Evolutionary conservation across 2,329 filamentous ascomycete genomes (phyloP).

Genomic region (Sclerotinia borealis): DNA sequence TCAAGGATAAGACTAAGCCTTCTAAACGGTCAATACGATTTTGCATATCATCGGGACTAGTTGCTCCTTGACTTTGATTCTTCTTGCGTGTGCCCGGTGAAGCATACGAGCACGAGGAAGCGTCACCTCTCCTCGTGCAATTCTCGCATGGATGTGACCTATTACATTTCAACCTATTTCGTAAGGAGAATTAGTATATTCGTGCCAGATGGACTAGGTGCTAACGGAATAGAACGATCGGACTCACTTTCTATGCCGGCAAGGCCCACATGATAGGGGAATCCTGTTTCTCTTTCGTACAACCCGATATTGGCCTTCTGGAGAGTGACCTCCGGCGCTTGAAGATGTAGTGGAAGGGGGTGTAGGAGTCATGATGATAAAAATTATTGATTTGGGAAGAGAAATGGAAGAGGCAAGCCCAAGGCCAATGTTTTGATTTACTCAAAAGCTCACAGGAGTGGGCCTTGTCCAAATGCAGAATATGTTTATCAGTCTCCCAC

Average conservation of each 20-base stretch:
- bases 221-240: constrained; percentile 13
- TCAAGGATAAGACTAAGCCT: constrained; percentile 82
- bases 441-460: constrained; percentile 18
- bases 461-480: constrained; percentile 14
- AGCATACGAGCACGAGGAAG: constrained; percentile 78
- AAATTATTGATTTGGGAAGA: constrained; percentile 16
- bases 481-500: constrained; percentile 13
- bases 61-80: constrained; percentile 55
- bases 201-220: constrained; percentile 14
- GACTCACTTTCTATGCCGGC: constrained; percentile 80
- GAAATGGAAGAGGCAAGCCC: constrained; percentile 14
- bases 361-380: constrained; percentile 60
- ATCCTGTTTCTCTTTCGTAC: constrained; percentile 89
- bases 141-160: constrained; percentile 88
- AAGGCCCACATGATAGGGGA: constrained; percentile 85
- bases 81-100: constrained; percentile 66
- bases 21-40: constrained; percentile 94
- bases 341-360: constrained; percentile 75
- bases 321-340: constrained; percentile 65
- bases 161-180: constrained; percentile 76
- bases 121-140: constrained; percentile 81
- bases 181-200: constrained; percentile 33
- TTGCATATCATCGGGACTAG: constrained; percentile 90
- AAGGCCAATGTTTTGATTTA: constrained; percentile 13
- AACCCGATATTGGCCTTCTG: constrained; percentile 79